phyloP scores from a whole-genome alignment of 495 filamentous ascomycete genomes.

The Aspergillus homomorphus region DNA sequence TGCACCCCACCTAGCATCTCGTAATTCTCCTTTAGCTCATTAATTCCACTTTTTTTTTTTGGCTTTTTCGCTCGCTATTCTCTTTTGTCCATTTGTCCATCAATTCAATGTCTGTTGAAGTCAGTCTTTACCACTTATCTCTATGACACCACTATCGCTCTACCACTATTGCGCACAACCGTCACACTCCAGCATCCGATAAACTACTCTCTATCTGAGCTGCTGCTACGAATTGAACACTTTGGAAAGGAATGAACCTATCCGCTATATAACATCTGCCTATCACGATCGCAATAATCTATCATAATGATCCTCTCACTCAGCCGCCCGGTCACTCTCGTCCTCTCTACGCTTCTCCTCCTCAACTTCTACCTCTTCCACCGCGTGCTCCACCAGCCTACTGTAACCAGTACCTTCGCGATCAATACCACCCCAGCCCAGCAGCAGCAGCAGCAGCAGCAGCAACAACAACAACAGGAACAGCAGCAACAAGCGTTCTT shows the following conservation, averaged over 20 bases:
- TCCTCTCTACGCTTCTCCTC: conserved; percentile 11
- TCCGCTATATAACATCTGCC: not conserved
- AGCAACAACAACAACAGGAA: conserved; percentile 6
- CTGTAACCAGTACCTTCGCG: conserved; percentile 7
- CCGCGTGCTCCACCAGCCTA: conserved; percentile 7
- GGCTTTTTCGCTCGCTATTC: not conserved
- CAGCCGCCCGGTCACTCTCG: conserved; percentile 10
- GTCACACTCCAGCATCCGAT: no score
- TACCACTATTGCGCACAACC: no score
- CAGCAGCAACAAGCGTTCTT: not conserved
- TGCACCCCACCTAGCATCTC: not conserved
- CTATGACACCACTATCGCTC: not conserved
- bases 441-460: not conserved
- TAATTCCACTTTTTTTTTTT: not conserved
- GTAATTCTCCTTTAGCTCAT: not conserved
- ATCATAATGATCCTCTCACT: not conserved
- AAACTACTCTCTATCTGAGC: no score
- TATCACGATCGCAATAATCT: not conserved
- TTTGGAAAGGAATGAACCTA: not conserved
- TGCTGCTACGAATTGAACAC: no score
- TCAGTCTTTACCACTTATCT: not conserved
- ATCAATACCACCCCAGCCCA: not conserved
- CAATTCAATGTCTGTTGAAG: not conserved
- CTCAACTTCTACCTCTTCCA: conserved; percentile 20
- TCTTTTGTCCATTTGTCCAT: not conserved